phyloP scores from a whole-genome alignment of 2,329 filamentous ascomycete genomes.

The Neurospora sp. region DNA sequence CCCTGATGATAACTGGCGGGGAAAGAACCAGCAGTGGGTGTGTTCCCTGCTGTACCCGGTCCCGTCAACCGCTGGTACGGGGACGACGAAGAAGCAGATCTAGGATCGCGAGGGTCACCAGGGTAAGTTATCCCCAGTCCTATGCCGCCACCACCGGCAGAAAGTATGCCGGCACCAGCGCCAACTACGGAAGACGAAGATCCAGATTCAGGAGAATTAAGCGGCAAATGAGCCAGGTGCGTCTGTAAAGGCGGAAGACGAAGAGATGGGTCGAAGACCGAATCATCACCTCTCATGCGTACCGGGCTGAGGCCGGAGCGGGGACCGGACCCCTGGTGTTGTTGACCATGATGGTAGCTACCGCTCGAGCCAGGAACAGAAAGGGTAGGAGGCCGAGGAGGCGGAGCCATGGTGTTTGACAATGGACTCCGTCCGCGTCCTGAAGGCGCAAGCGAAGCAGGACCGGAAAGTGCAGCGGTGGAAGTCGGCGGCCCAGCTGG shows the following conservation, averaged over 20 bases:
- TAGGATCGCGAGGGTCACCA: background rate
- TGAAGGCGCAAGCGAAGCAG: background rate
- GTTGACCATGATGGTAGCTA: background rate
- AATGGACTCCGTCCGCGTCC: background rate
- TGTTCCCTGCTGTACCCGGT: background rate
- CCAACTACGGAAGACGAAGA: background rate
- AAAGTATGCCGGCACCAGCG: background rate
- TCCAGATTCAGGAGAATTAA: background rate
- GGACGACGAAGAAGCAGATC: background rate
- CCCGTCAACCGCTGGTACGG: background rate
- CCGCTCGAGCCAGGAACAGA: slow-evolving; percentile 3
- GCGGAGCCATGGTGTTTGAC: background rate
- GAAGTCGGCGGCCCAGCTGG: background rate
- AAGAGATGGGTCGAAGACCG: slow-evolving; percentile 43
- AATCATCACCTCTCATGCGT: background rate
- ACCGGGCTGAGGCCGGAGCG: slow-evolving; percentile 12
- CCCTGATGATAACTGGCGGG: background rate
- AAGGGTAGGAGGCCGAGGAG: background rate
- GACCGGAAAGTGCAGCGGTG: background rate
- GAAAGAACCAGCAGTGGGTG: background rate
- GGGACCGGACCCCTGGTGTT: background rate
- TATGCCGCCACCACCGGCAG: background rate
- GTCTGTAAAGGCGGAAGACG: slow-evolving; percentile 45
- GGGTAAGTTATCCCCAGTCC: slow-evolving; percentile 8
- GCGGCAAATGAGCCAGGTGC: slow-evolving; percentile 22